Evolutionary conservation across 169 alveolate species (phyloP).

Genomic region (Sarcocystis neurona): DNA sequence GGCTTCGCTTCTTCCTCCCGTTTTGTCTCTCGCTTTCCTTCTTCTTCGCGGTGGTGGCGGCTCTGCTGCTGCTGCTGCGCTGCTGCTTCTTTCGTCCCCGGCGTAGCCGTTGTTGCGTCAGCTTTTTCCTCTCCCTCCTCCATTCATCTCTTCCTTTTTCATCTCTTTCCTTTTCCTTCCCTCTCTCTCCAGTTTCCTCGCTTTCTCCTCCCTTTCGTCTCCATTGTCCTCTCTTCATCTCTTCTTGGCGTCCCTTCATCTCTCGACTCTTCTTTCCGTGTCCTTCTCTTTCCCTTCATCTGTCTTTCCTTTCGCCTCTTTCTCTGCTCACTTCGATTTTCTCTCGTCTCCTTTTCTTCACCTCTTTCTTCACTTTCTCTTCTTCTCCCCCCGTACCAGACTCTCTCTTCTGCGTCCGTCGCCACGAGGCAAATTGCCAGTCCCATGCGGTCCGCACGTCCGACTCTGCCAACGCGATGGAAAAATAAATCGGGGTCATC

Average conservation of each 20-base stretch:
- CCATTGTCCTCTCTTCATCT: too few species aligned
- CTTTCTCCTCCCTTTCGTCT: too few species aligned
- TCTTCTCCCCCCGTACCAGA: slow-evolving; percentile 17
- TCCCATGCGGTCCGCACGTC: slow-evolving; percentile 68
- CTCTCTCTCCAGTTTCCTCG: too few species aligned
- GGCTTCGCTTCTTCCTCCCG: background rate
- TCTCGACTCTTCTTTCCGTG: too few species aligned
- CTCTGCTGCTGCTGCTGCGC: too few species aligned
- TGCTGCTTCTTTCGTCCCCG: too few species aligned
- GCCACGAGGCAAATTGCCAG: slow-evolving; percentile 69
- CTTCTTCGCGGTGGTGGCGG: too few species aligned
- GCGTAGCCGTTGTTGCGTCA: too few species aligned
- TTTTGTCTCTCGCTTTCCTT: background rate
- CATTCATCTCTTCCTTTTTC: too few species aligned
- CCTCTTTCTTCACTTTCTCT: background rate
- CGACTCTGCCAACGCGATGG: slow-evolving; percentile 73
- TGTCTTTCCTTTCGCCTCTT: background rate
- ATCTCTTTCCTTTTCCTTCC: too few species aligned
- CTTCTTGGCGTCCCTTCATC: too few species aligned
- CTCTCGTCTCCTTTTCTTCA: background rate
- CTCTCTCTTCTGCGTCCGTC: slow-evolving; percentile 65
- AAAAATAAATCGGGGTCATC: slow-evolving; percentile 70
- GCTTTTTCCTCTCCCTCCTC: too few species aligned
- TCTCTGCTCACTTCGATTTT: background rate
- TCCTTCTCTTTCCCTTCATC: background rate